Percentiles rank a stretch among this genome's conserved stretches.
phyloP scores from a whole-genome alignment of 108 stramenopile genomes.

The Epithemia pelagica region DNA sequence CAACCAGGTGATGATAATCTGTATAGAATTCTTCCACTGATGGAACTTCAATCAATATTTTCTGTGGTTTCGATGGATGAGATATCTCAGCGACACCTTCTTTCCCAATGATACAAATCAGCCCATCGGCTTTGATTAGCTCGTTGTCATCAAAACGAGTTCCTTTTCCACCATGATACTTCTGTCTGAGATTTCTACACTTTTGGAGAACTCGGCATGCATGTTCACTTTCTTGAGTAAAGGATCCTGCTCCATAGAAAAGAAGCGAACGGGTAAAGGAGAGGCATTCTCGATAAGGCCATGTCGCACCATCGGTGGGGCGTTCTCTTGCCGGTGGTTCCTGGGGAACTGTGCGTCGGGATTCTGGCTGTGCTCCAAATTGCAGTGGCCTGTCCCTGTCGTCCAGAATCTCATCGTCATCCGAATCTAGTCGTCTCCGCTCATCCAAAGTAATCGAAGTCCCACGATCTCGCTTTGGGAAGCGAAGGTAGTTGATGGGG shows the following conservation, averaged over 20 bases:
- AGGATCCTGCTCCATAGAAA: conserved; percentile 80
- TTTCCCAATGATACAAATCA: conserved; percentile 42
- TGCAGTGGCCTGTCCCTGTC: too few relatives aligned
- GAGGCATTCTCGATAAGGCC: conserved; percentile 61
- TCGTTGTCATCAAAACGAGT: conserved; percentile 10
- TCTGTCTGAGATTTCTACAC: conserved; percentile 56
- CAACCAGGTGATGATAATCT: conserved; percentile 70
- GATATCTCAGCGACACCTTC: conserved; percentile 71
- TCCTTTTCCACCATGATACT: conserved; percentile 56
- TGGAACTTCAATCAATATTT: conserved; percentile 32
- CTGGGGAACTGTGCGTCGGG: conserved; percentile 10
- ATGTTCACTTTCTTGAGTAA: conserved; percentile 68
- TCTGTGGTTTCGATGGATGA: conserved; percentile 18
- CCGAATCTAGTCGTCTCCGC: conserved; percentile 20
- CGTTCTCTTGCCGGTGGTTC: conserved; percentile 83
- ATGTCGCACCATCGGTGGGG: conserved; percentile 37
- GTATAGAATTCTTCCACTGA: conserved; percentile 53
- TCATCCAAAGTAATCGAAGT: conserved; percentile 1
- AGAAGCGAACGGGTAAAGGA: conserved; percentile 83
- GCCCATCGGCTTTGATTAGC: conserved; percentile 8
- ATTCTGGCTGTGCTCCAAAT: not conserved
- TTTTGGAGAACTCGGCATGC: conserved; percentile 65
- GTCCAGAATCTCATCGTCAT: conserved; percentile 14
- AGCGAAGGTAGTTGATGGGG: conserved; percentile 38
- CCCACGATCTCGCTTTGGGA: conserved; percentile 7